phyloP scores from a whole-genome alignment of 2,329 filamentous ascomycete species.

The Microsporum ferrugineum region DNA sequence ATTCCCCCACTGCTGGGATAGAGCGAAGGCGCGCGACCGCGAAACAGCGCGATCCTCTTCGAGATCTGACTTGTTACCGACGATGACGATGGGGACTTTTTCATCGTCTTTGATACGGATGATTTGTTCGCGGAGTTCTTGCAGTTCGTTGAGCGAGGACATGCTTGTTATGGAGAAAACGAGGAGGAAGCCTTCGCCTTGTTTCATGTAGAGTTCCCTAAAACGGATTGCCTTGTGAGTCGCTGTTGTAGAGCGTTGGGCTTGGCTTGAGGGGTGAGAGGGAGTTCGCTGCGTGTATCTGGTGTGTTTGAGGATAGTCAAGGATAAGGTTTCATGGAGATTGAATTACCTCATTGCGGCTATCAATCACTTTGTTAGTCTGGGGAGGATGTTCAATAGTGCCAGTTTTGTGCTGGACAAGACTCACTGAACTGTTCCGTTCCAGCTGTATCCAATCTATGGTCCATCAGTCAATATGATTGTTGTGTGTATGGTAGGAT shows the following conservation, averaged over 20 bases:
- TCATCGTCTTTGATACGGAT: conserved; percentile 84
- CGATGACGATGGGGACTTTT: conserved; percentile 74
- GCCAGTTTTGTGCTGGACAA: conserved; percentile 1
- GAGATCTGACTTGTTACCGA: conserved; percentile 83
- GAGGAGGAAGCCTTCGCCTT: conserved; percentile 79
- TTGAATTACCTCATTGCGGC: conserved; percentile 46
- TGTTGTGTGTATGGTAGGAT: neutral
- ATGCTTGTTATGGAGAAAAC: conserved; percentile 84
- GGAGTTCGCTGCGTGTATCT: neutral
- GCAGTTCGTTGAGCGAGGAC: conserved; percentile 71
- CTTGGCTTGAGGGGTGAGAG: neutral
- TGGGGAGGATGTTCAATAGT: neutral
- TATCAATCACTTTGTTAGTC: conserved; percentile 18
- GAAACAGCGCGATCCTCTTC: conserved; percentile 74
- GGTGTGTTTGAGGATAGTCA: neutral
- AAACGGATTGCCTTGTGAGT: neutral
- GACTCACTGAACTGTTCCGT: conserved; percentile 83
- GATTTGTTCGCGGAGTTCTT: conserved; percentile 75
- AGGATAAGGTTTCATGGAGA: neutral
- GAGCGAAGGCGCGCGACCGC: conserved; percentile 65
- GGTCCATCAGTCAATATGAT: conserved; percentile 6
- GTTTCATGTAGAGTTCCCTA: conserved; percentile 83
- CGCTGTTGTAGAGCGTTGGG: neutral
- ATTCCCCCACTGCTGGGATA: conserved; percentile 76
- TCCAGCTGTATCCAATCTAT: conserved; percentile 73